Conservation (phyloP, 257 asterid genomes). For the Scutellaria barbata region DNA sequence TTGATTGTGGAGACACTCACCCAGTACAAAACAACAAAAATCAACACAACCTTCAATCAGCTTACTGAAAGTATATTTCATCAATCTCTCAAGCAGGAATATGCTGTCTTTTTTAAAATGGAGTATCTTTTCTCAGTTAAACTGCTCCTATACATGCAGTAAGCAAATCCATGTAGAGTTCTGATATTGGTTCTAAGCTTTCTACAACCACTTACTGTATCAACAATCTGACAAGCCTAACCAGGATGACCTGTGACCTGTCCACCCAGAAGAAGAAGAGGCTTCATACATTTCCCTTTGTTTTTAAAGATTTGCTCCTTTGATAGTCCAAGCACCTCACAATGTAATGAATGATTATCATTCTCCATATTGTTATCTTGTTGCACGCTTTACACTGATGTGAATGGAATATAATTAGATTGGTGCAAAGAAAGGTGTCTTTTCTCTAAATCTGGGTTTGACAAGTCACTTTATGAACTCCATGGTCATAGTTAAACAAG, state of each 20-base stretch:
- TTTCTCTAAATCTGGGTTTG: not conserved
- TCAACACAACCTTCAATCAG: slow-evolving; percentile 54
- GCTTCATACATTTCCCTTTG: slow-evolving; percentile 50
- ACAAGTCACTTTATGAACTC: not conserved
- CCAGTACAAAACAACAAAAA: slow-evolving; percentile 36
- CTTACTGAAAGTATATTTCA: slow-evolving; percentile 46
- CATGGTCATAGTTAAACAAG: not conserved
- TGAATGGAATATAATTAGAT: slow-evolving; percentile 1
- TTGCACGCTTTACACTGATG: slow-evolving; percentile 9
- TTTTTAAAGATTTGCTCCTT: slow-evolving; percentile 47
- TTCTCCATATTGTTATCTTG: not conserved
- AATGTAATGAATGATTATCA: not conserved
- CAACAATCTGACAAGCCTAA: slow-evolving; percentile 44
- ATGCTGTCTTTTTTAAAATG: slow-evolving; percentile 38
- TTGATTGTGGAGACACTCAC: slow-evolving; percentile 46
- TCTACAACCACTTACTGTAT: slow-evolving; percentile 44
- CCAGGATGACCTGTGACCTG: slow-evolving; percentile 54
- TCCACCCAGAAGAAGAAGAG: slow-evolving; percentile 52
- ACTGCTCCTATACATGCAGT: slow-evolving; percentile 49
- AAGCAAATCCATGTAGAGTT: slow-evolving; percentile 50
- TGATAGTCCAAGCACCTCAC: slow-evolving; percentile 55
- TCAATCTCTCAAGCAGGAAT: slow-evolving; percentile 51
- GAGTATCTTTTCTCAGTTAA: slow-evolving; percentile 38
- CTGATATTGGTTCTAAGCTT: slow-evolving; percentile 44
- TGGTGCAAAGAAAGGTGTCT: not conserved